These are phyloP conservation scores for Aspergillus nanangensis DNA, from an alignment of 495 filamentous ascomycete genomes.

Conservation along the genomic window DNA sequence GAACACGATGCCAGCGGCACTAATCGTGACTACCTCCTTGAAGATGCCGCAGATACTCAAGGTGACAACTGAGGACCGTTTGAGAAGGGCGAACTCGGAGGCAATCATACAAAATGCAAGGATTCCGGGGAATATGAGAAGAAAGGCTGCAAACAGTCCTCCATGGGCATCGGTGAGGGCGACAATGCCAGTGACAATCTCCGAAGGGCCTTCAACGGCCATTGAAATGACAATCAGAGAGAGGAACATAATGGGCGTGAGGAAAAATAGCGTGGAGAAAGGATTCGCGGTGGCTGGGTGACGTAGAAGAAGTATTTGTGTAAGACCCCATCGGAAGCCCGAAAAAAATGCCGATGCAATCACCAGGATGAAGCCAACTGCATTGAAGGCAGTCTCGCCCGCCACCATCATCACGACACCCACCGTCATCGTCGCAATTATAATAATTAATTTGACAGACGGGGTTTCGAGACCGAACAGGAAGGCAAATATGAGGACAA, in stretches of 20 bases:
- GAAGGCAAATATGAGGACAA: constrained; percentile 95
- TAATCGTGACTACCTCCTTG: constrained; percentile 97
- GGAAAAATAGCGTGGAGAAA: constrained; percentile 94
- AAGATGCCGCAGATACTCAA: constrained; percentile 97
- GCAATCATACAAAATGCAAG: constrained; percentile 97
- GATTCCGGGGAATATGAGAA: constrained; percentile 83
- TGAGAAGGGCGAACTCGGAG: constrained; percentile 90
- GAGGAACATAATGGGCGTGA: constrained; percentile 93
- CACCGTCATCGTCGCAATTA: constrained; percentile 89
- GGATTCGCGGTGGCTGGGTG: constrained; percentile 96
- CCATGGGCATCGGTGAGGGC: constrained; percentile 64
- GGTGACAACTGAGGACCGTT: constrained; percentile 94
- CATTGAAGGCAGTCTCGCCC: constrained; percentile 87
- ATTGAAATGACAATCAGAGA: constrained; percentile 76
- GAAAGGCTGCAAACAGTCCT: constrained; percentile 42
- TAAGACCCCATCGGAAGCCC: constrained; percentile 95
- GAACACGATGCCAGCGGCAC: constrained; percentile 82
- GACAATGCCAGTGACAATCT: constrained; percentile 58
- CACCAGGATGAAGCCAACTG: constrained; percentile 84
- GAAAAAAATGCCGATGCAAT: constrained; percentile 92
- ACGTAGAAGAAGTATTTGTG: constrained; percentile 90
- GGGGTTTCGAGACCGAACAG: constrained; percentile 86
- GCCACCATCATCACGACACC: constrained; percentile 99
- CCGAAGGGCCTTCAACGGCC: constrained; percentile 73
- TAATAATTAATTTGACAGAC: constrained; percentile 75